Evolutionary conservation across 2,329 filamentous ascomycete genomes (phyloP), one percentile per base, ranked within the genome.

Genomic region (Xylariaceae sp.): DNA sequence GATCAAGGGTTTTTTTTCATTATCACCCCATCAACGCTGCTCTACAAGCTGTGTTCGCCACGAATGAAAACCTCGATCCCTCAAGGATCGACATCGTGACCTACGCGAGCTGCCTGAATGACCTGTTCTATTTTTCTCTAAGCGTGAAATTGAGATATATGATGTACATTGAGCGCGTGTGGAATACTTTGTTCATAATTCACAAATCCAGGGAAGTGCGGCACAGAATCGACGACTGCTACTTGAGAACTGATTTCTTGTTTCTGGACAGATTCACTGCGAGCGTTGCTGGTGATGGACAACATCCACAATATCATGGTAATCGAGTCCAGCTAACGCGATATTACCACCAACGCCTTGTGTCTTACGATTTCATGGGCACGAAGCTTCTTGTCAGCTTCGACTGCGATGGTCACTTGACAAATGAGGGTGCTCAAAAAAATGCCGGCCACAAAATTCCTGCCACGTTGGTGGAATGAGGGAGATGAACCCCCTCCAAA

Each of bases 301-400:
- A 19, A 19, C 19, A 19, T 19, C 19, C 19, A 19, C 19, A 19
- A 19, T 19, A 19, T 19, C 19, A 19, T 19, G 19, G 19, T 19
- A 19, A 19, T 19, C 19, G 19, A 19, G 19, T 19, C 19, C 19
- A 19, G 19, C 19, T 19, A 19, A 19, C 4, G 53, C 41, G 30
- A 61, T 52, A 64, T 37, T 65, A 62, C 8, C 64, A 66, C 29
- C 64, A 65, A 30, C 61, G 63, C 11, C 53, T 66, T 40, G 46
- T 65, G 12, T 60, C 58, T 27, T 66, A 66, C 48, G 42, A 59
- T 27, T 64, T 65, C 31, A 53, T 49, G 6, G 60, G 55, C 11
- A 46, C 65, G 47, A 60, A 55, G 26, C 66, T 58, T 40, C 57
- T 65, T 7, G 62, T 67, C 34, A 62, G 62, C 19, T 67, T 62